phyloP scores from a whole-genome alignment of 768 basidiomycete species.

The Termitomyces sp. region DNA sequence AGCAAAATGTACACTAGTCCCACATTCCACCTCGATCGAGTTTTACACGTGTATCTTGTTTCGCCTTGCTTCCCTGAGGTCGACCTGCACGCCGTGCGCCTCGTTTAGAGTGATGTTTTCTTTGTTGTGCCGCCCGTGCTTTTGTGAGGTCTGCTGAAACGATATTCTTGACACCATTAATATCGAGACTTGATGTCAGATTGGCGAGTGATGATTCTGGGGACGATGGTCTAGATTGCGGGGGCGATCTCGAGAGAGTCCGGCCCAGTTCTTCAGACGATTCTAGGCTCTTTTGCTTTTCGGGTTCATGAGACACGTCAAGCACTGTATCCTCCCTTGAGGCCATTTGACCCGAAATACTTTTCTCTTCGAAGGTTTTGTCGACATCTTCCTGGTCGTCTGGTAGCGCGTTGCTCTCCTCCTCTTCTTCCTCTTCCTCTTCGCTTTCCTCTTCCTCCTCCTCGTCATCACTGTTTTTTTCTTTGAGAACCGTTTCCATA shows the following conservation, averaged over 20 bases:
- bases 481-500: slow-evolving; percentile 47
- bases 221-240: slow-evolving; percentile 42
- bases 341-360: too few species aligned
- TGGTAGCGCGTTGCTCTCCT: slow-evolving; percentile 12
- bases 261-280: slow-evolving; percentile 19
- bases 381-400: neutral
- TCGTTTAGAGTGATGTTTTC: slow-evolving; percentile 77
- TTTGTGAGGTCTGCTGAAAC: slow-evolving; percentile 60
- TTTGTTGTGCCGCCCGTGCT: slow-evolving; percentile 53
- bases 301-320: neutral
- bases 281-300: neutral
- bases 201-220: slow-evolving; percentile 35
- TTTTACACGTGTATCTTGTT: slow-evolving; percentile 66
- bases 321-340: neutral
- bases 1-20: slow-evolving; percentile 31
- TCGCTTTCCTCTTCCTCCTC: slow-evolving; percentile 29
- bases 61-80: slow-evolving; percentile 79
- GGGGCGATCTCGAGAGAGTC: slow-evolving; percentile 43
- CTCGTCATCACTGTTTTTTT: slow-evolving; percentile 20
- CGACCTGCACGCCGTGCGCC: slow-evolving; percentile 57
- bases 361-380: neutral
- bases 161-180: slow-evolving; percentile 47
- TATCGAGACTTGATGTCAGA: slow-evolving; percentile 33
- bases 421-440: slow-evolving; percentile 30
- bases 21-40: slow-evolving; percentile 55